phyloP scores from a whole-genome alignment of 768 basidiomycete genomes.

The Pleurotus cornucopiae region DNA sequence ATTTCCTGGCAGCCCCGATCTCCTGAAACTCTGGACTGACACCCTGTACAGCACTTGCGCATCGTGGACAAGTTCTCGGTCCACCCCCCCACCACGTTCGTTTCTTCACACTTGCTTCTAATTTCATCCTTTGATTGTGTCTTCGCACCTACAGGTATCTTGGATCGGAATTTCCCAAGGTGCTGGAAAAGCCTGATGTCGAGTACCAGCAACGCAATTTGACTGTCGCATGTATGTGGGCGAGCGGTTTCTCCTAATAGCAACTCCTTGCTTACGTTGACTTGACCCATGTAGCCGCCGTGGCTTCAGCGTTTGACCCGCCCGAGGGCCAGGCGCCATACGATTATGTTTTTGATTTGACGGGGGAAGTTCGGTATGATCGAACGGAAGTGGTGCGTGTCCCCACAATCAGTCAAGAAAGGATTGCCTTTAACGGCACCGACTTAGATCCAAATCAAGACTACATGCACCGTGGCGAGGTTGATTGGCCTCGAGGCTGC shows the following conservation, averaged over 20 bases:
- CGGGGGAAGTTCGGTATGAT: conserved; percentile 75
- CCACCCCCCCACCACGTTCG: conserved; percentile 69
- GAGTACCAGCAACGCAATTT: conserved; percentile 84
- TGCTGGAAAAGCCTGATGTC: conserved; percentile 63
- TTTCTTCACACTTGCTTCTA: conserved; percentile 1
- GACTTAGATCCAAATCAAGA: conserved; percentile 68
- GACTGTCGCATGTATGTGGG: conserved; percentile 58
- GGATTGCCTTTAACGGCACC: conserved; percentile 8
- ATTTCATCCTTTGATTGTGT: not conserved
- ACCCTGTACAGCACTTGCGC: conserved; percentile 49
- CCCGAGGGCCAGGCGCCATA: conserved; percentile 66
- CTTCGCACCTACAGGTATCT: conserved; percentile 54
- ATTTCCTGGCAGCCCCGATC: conserved; percentile 8
- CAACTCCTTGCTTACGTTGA: conserved; percentile 13
- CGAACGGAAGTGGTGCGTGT: conserved; percentile 64
- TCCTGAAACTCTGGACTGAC: conserved; percentile 13
- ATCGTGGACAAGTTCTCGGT: conserved; percentile 78
- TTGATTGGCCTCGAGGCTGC: conserved; percentile 74
- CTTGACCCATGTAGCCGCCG: conserved; percentile 44
- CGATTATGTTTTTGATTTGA: conserved; percentile 81
- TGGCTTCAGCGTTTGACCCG: conserved; percentile 68
- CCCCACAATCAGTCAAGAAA: conserved; percentile 10
- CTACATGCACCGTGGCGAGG: conserved; percentile 67
- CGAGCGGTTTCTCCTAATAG: not conserved
- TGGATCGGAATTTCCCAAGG: conserved; percentile 67